Evolutionary conservation across 1,284 basidiomycete genomes (phyloP).

Genomic region (Malassezia sp.): DNA sequence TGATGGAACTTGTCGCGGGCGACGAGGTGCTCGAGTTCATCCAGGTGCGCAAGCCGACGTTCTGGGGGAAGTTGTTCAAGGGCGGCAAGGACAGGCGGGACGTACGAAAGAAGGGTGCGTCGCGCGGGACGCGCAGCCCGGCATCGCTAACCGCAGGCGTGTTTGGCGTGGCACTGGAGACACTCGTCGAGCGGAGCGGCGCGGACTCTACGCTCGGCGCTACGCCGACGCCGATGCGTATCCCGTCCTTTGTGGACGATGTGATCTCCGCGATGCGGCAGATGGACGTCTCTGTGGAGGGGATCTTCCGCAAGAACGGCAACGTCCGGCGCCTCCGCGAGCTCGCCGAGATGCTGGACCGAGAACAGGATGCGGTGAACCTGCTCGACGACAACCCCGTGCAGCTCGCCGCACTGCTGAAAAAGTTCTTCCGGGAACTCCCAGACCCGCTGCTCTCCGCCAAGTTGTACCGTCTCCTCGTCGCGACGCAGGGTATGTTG

Average conservation of each 20-base stretch:
- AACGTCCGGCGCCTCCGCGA: conserved; percentile 88
- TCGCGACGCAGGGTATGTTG: conserved; percentile 78
- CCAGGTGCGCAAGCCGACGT: conserved; percentile 81
- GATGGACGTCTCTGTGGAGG: conserved; percentile 99
- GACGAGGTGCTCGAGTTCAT: conserved; percentile 90
- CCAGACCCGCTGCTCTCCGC: conserved; percentile 93
- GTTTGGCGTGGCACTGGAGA: conserved; percentile 83
- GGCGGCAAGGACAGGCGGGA: conserved; percentile 62
- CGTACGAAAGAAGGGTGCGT: conserved; percentile 43
- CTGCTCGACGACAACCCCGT: conserved; percentile 90
- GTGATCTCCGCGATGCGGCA: conserved; percentile 95
- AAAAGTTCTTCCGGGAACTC: conserved; percentile 90
- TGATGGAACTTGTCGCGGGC: conserved; percentile 62
- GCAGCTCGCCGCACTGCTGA: conserved; percentile 87
- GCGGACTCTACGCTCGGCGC: conserved; percentile 84
- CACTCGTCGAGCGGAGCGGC: conserved; percentile 87
- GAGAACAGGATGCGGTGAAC: conserved; percentile 71
- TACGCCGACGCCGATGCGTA: conserved; percentile 68
- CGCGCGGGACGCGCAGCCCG: background rate
- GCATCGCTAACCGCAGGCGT: conserved; percentile 54
- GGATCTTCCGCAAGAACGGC: conserved; percentile 96
- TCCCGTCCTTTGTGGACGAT: conserved; percentile 96
- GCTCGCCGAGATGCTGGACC: conserved; percentile 80
- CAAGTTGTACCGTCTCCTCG: conserved; percentile 77
- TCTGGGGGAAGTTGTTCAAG: conserved; percentile 96